These are phyloP conservation scores for Cantharellus cinnabarinus DNA, from an alignment of 768 basidiomycete genomes.

Conservation along the genomic window DNA sequence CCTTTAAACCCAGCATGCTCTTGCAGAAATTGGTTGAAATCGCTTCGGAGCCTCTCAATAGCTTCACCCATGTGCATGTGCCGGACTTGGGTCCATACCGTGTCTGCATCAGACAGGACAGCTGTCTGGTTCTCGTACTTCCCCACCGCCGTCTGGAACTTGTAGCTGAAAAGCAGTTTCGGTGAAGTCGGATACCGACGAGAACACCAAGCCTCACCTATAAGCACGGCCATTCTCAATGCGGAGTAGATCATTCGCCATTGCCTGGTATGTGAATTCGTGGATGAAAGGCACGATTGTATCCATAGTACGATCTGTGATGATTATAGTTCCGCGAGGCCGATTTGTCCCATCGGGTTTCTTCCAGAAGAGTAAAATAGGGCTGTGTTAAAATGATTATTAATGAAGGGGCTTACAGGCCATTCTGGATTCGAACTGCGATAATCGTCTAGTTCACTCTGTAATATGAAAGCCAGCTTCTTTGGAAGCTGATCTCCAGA, in stretches of 20 bases:
- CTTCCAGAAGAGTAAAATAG: conserved; percentile 5
- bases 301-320: conserved; percentile 96
- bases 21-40: conserved; percentile 85
- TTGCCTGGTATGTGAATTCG: conserved; percentile 98
- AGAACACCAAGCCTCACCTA: conserved; percentile 31
- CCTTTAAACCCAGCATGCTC: conserved; percentile 82
- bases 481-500: conserved; percentile 63
- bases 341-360: conserved; percentile 26
- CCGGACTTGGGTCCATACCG: conserved; percentile 78
- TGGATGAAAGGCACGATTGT: conserved; percentile 76
- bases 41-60: conserved; percentile 88
- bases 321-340: conserved; percentile 62
- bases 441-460: conserved; percentile 66
- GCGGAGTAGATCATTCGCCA: conserved; percentile 85
- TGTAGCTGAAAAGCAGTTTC: conserved; percentile 36
- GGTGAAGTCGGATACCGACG: not conserved
- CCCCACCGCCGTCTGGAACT: conserved; percentile 66
- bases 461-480: conserved; percentile 69
- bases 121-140: conserved; percentile 77
- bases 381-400: not conserved
- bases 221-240: conserved; percentile 77
- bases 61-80: conserved; percentile 99
- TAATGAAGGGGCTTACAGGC: conserved; percentile 34
- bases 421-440: conserved; percentile 74
- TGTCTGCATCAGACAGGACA: conserved; percentile 65